These are phyloP conservation scores for Smithsoniella earleae DNA, from an alignment of 163 green algal genomes.

Conservation along the genomic window DNA sequence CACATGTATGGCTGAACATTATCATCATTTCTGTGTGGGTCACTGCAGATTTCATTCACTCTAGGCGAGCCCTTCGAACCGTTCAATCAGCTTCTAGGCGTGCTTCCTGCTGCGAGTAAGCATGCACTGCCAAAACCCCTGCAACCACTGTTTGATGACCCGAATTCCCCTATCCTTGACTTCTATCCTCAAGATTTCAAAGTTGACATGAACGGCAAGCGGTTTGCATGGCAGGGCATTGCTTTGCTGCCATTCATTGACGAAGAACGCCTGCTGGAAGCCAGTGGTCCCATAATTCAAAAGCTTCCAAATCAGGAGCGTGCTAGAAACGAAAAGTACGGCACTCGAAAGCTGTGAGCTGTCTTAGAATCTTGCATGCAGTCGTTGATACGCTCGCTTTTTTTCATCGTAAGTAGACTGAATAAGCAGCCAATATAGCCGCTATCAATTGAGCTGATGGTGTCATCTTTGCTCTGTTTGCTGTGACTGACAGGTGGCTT, in stretches of 20 bases:
- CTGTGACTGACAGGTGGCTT: too few relatives aligned
- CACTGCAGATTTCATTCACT: constrained; percentile 40
- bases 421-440: too few relatives aligned
- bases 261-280: constrained; percentile 23
- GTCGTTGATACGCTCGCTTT: too few relatives aligned
- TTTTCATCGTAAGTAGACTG: too few relatives aligned
- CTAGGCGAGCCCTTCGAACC: constrained; percentile 73
- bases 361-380: too few relatives aligned
- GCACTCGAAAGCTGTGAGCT: too few relatives aligned
- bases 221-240: constrained; percentile 79
- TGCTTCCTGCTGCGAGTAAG: constrained; percentile 68
- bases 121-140: constrained; percentile 68
- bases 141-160: constrained; percentile 40
- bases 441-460: too few relatives aligned
- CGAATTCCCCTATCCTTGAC: constrained; percentile 70
- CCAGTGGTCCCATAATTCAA: background rate
- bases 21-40: too few relatives aligned
- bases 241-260: constrained; percentile 52
- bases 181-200: constrained; percentile 77
- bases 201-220: constrained; percentile 93
- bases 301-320: background rate
- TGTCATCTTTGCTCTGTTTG: too few relatives aligned
- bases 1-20: too few relatives aligned
- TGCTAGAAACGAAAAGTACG: background rate
- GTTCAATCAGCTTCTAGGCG: constrained; percentile 90